Evolutionary conservation across 805 yeast genomes (phyloP).

Genomic region (Hanseniaspora nectarophila): DNA sequence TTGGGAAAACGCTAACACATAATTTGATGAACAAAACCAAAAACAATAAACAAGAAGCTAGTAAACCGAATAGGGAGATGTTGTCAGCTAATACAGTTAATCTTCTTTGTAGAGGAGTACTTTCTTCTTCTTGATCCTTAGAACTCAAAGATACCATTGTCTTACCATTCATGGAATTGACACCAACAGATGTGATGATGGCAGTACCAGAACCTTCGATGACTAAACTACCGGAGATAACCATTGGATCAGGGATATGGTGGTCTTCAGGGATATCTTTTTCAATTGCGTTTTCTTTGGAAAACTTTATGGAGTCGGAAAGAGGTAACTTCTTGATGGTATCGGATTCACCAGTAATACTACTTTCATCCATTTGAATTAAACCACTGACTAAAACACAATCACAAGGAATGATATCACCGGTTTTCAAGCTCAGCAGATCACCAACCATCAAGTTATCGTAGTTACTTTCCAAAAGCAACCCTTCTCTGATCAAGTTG

Average conservation of each 20-base stretch:
- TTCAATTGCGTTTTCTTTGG: slow-evolving; percentile 18
- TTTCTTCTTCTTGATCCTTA: slow-evolving; percentile 47
- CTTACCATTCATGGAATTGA: slow-evolving; percentile 78
- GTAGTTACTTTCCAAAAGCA: slow-evolving; percentile 55
- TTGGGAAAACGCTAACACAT: slow-evolving; percentile 46
- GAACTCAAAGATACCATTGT: slow-evolving; percentile 70
- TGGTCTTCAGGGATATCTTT: slow-evolving; percentile 23
- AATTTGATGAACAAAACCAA: slow-evolving; percentile 68
- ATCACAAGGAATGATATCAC: slow-evolving; percentile 89
- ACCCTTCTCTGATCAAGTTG: slow-evolving; percentile 58
- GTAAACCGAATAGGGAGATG: slow-evolving; percentile 85
- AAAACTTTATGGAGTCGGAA: slow-evolving; percentile 27
- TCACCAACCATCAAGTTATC: slow-evolving; percentile 81
- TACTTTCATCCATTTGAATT: slow-evolving; percentile 81
- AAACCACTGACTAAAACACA: slow-evolving; percentile 60
- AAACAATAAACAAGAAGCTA: slow-evolving; percentile 74
- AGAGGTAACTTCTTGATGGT: slow-evolving; percentile 63
- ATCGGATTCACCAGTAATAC: slow-evolving; percentile 87
- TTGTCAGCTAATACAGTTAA: slow-evolving; percentile 77
- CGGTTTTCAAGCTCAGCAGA: slow-evolving; percentile 69
- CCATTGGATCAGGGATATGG: slow-evolving; percentile 57
- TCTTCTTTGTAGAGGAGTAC: slow-evolving; percentile 78
- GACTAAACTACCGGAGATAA: slow-evolving; percentile 84
- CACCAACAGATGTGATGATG: slow-evolving; percentile 82
- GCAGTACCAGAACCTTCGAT: slow-evolving; percentile 79